Base-by-base conservation (phyloP, 1,139 yeast genomes). In the Zhuliangozyma parablackwelliae region DNA sequence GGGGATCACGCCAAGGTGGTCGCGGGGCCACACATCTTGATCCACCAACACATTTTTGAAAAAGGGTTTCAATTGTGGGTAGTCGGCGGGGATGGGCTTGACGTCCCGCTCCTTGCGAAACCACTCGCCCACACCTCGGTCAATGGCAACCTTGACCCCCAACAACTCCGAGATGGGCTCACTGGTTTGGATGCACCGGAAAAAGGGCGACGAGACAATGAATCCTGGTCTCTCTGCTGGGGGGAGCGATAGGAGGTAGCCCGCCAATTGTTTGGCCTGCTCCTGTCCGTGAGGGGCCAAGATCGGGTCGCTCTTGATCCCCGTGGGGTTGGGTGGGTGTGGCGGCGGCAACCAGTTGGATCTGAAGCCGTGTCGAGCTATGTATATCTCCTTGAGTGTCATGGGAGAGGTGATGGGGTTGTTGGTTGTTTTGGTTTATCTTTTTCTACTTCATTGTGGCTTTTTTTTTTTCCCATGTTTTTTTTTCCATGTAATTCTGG, bases 121-220 rank as follows among this genome's bases (percentile, higher is more conserved):
- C 83, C 84, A 80, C 50, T 80, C 85, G 8, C 87, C 89, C 12
- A 84, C 72, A 1, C 95, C 95, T 39, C 80, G 60, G 51, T 87
- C 95, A 9, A 82, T 58, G 28, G 64, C 69, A 10, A 86, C 72
- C n/a, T 78, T 77, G 27, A 81, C 53, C 10, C 68, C 76, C 21
- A 83, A 60, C 33, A 59, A 57, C 27, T 73, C 65, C 2, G 90
- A 79, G n/a, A 80, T 63, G 2, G 90, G 86, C 32, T 76, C 72
- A 3, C 84, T 75, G 0, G 97, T 89, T 56, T 92, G 90, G 11
- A 90, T 68, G 57, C 97, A 92, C 43, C 97, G 66, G 57, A 87
- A 89, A 57, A 88, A 90, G 0, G 97, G 97, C 2, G 96, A 87
- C 1, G 82, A 65, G 48, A 84, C 66, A 21, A 87, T 72, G 35